Base-by-base conservation (phyloP, 805 yeast genomes). In the Wickerhamiella australiensis region DNA sequence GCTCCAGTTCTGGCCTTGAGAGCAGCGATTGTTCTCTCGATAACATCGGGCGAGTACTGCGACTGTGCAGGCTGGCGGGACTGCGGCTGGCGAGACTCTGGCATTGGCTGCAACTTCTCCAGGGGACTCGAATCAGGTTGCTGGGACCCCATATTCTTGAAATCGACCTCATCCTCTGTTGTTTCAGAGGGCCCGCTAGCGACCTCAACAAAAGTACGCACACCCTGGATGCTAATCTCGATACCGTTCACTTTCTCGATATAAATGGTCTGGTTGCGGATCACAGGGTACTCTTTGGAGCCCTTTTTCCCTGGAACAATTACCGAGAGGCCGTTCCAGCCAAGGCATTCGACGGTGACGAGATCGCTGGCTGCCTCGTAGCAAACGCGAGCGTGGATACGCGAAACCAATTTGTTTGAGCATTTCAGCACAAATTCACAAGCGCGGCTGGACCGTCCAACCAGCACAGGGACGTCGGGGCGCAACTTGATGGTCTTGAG, bases 271-370 rank as follows among this genome's bases (percentile, higher is more conserved):
- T 88, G 95, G 50, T 73, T 76, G 52, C 76, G 73, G 51, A 74
- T 66, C 44, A 88, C 73, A 42, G 71, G 68, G 54, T 80, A 73
- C 55, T 79, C 67, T 8, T 52, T 43, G 23, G 20, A 26, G 22
- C 25, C 50, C 46, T 22, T 29, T n/a, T 44, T 55, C 49, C 50
- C 62, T 0, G 95, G 92, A 37, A 85, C 74, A 3, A 75, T 70
- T 17, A 87, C 74, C 8, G 75, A 72, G 46, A 84, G 67, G 9
- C 96, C 96, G 63, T 90, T 90, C 66, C 79, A 75, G 3, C 97
- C 96, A 49, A 78, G 63, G 64, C 96, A 90, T 42, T 74, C 74
- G 46, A 90, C 62, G 13, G 66, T 68, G 42, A 85, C 62, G 42
- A 69, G 57, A 29, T 74, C 67, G 9, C 53, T 49, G 3, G 53